Evolutionary conservation across 2,329 filamentous ascomycete genomes (phyloP).

Genomic region (Trichophyton verrucosum): DNA sequence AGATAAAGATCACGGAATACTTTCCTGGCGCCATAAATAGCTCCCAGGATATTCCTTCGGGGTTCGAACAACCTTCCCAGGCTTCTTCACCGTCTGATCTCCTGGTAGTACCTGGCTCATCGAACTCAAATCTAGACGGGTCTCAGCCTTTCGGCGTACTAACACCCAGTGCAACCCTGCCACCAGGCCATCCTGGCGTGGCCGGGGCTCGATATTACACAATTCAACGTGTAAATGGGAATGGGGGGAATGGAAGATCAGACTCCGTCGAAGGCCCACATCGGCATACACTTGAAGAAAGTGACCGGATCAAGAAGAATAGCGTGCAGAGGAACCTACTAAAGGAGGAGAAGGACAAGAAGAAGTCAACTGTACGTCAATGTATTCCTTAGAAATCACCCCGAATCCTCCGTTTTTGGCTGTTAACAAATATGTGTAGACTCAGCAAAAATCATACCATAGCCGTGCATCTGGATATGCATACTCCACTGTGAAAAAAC

Average conservation of each 20-base stretch:
- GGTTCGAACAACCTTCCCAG: slow-evolving; percentile 17
- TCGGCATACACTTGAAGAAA: slow-evolving; percentile 59
- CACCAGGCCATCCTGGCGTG: slow-evolving; percentile 36
- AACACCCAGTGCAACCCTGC: slow-evolving; percentile 29
- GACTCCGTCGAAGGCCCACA: slow-evolving; percentile 61
- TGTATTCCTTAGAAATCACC: neutral
- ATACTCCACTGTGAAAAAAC: slow-evolving; percentile 54
- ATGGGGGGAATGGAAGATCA: slow-evolving; percentile 58
- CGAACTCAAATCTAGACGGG: slow-evolving; percentile 21
- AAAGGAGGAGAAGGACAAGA: slow-evolving; percentile 53
- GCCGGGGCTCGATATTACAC: slow-evolving; percentile 53
- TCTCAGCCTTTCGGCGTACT: slow-evolving; percentile 32
- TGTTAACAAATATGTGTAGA: slow-evolving; percentile 16
- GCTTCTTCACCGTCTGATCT: slow-evolving; percentile 12
- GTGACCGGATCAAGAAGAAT: slow-evolving; percentile 70
- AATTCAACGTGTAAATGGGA: slow-evolving; percentile 65
- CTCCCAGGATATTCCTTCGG: slow-evolving; percentile 21
- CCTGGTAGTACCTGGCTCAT: slow-evolving; percentile 9
- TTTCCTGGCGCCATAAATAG: slow-evolving; percentile 41
- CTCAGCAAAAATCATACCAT: slow-evolving; percentile 53
- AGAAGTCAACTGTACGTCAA: slow-evolving; percentile 44
- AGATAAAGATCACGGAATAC: slow-evolving; percentile 76
- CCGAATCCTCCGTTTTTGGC: neutral
- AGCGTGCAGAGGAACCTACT: slow-evolving; percentile 56
- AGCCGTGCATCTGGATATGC: slow-evolving; percentile 63